phyloP scores from a whole-genome alignment of 208 protist species.

The Wallacemonas rigidus region DNA sequence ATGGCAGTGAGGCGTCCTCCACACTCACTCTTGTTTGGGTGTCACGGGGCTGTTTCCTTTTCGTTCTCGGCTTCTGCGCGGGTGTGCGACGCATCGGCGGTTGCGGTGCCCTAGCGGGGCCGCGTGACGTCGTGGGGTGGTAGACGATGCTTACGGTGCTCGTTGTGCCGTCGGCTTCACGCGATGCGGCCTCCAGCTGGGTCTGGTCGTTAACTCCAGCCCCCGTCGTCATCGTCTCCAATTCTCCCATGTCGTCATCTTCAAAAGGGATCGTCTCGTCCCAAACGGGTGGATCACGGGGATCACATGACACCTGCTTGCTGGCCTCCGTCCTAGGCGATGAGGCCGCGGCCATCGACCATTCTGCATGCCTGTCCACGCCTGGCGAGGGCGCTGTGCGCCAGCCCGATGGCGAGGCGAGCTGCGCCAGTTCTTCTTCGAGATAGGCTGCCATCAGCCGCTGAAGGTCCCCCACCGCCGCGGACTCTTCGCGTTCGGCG shows the following conservation, averaged over 20 bases:
- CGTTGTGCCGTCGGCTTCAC: neutral
- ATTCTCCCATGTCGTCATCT: conserved; percentile 4
- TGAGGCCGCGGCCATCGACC: conserved; percentile 1
- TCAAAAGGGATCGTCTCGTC: conserved; percentile 14
- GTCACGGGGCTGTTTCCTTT: neutral
- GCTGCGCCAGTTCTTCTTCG: conserved; percentile 22
- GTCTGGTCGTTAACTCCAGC: neutral
- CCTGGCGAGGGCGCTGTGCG: neutral
- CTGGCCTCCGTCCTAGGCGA: no score
- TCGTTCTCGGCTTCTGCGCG: conserved; percentile 1
- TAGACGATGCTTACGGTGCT: conserved; percentile 6
- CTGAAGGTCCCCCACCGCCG: neutral
- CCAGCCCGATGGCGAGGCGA: conserved; percentile 1
- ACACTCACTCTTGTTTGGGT: no score
- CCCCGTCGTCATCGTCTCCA: neutral
- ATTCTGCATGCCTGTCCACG: no score
- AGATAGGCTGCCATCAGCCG: conserved; percentile 25
- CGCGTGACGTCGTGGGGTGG: neutral
- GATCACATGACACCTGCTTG: no score
- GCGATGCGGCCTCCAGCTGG: neutral
- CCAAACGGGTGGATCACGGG: neutral
- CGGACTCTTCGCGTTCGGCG: neutral
- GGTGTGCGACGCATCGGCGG: neutral
- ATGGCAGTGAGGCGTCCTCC: no score
- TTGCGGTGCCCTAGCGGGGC: neutral